Evolutionary conservation across 1,284 basidiomycete genomes (phyloP), one percentile per base, ranked within the genome.

Genomic region (Kalmanozyma brasiliensis): DNA sequence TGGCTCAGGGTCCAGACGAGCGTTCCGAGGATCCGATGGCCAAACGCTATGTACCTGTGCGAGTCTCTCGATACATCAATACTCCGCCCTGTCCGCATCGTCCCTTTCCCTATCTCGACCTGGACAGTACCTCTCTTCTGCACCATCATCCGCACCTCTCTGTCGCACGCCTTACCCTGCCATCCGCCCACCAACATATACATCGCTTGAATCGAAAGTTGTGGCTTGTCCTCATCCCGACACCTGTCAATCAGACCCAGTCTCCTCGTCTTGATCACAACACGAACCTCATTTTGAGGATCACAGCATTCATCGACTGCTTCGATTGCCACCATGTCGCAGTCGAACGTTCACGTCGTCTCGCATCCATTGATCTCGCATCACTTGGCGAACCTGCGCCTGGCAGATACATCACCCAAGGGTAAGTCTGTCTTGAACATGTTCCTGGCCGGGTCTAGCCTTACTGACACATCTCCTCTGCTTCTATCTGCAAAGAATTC

Each of bases 361-460:
- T 35, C 48, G 34, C 76, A 78, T 57, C 76, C 76, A 13, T 49
- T 78, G 32, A 60, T 76, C 52, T 64, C 67, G 45, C 72, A 74
- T 60, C 73, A 79, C 34, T 41, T 74, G 37, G 64, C 65, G 16
- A 71, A 73, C 33, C 53, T 72, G 44, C 69, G 79, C 33, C 74
- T 76, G 38, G 75, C 52, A 22, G 68, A 61, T 40, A 79, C 67
- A 20, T 73, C 55, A 19, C 72, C 75, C 32, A 78, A 75, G 33
- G 68, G 68, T 71, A 48, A 41, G 49, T 26, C 30, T 32, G 2
- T 1, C 30, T 6, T 10, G 26, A 29, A 7, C 26, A 6, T 13
- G 23, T 8, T 4, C 16, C 22, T 37, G 19, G 22, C 19, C 0
- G 33, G 23, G 41, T 46, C 22, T 30, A 29, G 7, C 26, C 11